phyloP scores from a whole-genome alignment of 192 early-diverging fungal species.

The Gaertneriomyces semiglobifer region DNA sequence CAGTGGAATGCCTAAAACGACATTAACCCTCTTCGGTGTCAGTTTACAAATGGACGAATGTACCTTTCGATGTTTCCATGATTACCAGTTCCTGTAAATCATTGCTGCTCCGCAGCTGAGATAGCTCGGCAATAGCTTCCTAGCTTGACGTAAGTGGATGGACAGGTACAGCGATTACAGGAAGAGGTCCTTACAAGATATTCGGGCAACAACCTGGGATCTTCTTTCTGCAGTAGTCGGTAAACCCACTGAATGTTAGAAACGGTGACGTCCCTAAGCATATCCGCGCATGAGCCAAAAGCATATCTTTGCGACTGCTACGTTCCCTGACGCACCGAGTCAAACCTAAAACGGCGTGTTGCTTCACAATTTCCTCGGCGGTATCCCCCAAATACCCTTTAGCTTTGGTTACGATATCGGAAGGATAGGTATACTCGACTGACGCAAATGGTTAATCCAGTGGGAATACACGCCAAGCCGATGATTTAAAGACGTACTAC shows the following conservation, averaged over 20 bases:
- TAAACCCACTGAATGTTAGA: slow-evolving; percentile 11
- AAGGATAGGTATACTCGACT: not conserved
- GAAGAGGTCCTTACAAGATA: not conserved
- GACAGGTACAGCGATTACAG: not conserved
- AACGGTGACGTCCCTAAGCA: slow-evolving; percentile 3
- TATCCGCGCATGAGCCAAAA: not conserved
- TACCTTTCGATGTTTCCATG: slow-evolving; percentile 35
- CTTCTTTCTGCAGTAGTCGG: not conserved
- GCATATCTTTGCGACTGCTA: not conserved
- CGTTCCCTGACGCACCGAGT: not conserved
- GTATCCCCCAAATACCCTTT: not conserved
- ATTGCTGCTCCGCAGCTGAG: slow-evolving; percentile 16
- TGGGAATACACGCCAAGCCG: not conserved
- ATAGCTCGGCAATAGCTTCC: slow-evolving; percentile 23
- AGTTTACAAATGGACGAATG: not conserved
- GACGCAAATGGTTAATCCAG: not conserved
- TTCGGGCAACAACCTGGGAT: slow-evolving; percentile 1
- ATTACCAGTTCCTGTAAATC: slow-evolving; percentile 27
- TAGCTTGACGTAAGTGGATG: not conserved
- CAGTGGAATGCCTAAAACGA: slow-evolving; percentile 11
- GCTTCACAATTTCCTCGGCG: not conserved
- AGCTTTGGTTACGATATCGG: slow-evolving; percentile 12
- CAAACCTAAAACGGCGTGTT: not conserved
- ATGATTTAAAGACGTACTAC: slow-evolving; percentile 4
- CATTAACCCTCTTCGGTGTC: slow-evolving; percentile 16